These are phyloP conservation scores for Pythium volutum DNA, from an alignment of 352 stramenopile species.

Conservation along the genomic window DNA sequence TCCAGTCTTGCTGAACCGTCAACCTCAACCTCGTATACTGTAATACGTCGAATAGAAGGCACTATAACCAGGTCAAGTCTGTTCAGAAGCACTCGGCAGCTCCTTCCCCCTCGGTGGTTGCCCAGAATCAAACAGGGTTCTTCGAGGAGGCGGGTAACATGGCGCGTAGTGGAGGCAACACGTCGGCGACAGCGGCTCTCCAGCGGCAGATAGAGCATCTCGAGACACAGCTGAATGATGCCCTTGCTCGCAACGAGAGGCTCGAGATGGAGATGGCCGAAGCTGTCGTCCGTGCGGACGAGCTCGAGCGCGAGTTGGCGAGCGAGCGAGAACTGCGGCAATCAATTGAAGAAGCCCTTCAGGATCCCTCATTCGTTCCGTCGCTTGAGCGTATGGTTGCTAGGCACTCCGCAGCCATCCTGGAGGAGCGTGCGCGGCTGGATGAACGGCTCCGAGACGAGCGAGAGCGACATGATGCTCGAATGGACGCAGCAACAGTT, in stretches of 20 bases:
- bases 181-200: too few relatives aligned
- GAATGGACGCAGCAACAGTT: background rate
- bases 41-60: background rate
- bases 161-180: too few relatives aligned
- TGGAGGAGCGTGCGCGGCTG: background rate
- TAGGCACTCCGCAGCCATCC: background rate
- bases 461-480: too few relatives aligned
- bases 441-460: background rate
- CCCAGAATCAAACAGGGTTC: too few relatives aligned
- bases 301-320: background rate
- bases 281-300: background rate
- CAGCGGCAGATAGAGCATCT: background rate
- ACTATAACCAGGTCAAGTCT: slow-evolving; percentile 1
- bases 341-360: background rate
- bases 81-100: too few relatives aligned
- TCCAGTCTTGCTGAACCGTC: background rate
- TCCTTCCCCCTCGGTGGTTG: too few relatives aligned
- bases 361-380: background rate
- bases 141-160: too few relatives aligned
- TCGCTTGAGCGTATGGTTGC: slow-evolving; percentile 2
- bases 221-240: background rate
- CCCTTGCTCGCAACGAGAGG: background rate
- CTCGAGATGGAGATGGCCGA: background rate
- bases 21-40: slow-evolving; percentile 3
- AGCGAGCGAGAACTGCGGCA: slow-evolving; percentile 2